These are phyloP conservation scores for Cucurbita moschata DNA, from an alignment of 306 rosid genomes.

Conservation along the genomic window DNA sequence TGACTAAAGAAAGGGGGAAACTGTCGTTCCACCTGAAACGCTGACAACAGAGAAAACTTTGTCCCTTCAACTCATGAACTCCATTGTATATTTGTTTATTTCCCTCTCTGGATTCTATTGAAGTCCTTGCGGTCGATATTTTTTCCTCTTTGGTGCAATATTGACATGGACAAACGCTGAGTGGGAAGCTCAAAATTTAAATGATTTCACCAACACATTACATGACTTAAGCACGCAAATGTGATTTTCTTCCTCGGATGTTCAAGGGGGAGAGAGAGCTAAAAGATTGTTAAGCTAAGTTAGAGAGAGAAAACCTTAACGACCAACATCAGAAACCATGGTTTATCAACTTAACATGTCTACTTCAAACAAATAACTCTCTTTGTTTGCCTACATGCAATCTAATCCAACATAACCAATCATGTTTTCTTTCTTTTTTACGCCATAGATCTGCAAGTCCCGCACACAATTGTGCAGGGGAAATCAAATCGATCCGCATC, in stretches of 20 bases:
- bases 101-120: not conserved
- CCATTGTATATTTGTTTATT: not conserved
- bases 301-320: not conserved
- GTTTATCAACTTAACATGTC: not conserved
- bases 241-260: not conserved
- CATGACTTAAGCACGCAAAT: not conserved
- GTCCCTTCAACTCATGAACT: not conserved
- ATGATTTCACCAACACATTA: not conserved
- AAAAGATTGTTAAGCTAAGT: not conserved
- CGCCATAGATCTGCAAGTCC: not conserved
- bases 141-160: not conserved
- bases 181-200: not conserved
- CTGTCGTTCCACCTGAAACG: not conserved
- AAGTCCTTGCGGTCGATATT: not conserved
- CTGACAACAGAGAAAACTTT: not conserved
- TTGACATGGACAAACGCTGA: not conserved
- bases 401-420: conserved; percentile 2
- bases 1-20: not conserved
- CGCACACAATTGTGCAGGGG: not conserved
- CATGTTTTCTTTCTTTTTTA: not conserved
- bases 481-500: not conserved
- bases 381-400: not conserved
- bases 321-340: not conserved
- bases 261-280: not conserved
- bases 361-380: not conserved